Evolutionary conservation across 2,329 filamentous ascomycete genomes (phyloP), one percentile per base, ranked within the genome.

Genomic region (Pyricularia sp.): DNA sequence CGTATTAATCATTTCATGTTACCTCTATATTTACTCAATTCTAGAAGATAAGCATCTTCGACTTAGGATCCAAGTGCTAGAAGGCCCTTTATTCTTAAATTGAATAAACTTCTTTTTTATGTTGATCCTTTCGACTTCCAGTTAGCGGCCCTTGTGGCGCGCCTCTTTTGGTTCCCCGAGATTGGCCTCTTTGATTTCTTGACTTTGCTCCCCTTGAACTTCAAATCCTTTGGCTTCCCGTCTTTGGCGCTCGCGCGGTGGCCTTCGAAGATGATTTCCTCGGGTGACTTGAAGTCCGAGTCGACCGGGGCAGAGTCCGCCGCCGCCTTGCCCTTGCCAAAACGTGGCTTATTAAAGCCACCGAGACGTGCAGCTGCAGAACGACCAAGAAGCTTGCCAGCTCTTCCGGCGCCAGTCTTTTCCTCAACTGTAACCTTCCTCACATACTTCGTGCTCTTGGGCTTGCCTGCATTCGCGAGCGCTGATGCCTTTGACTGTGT

Each of bases 181-280:
- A 79, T 78, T 3, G 79, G 74, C 72, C 76, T 79, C 69, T 79
- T 79, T 69, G 70, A 72, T 72, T 76, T 80, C 74, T 80, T 81
- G 75, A 84, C 87, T 71, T 77, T 77, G 71, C 81, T 81, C 59
- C 77, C 77, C 73, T 86, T 86, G 72, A 90, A 78, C 76, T 84
- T 89, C 71, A 87, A 77, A 73, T 87, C 87, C 77, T 81, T 90
- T 59, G 87, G 87, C 74, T 83, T 88, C 4, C 86, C 89, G 70
- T 90, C 87, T 69, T 84, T 90, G 36, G 84, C 81, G 68, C 86
- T 92, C 11, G 92, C 92, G 68, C 92, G 85, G 71, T 90, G 88
- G 0, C 92, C 92, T 77, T 96, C 92, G 74, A 94, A 94, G n/a
- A 94, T 86, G 71, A 94, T 86, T 20, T 84, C 82, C 78, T 93